A percentile compares a stretch with the other conserved stretches of the same genome.
phyloP scores from a whole-genome alignment of 2,329 filamentous ascomycete genomes.

The Cladorrhinum sp. region DNA sequence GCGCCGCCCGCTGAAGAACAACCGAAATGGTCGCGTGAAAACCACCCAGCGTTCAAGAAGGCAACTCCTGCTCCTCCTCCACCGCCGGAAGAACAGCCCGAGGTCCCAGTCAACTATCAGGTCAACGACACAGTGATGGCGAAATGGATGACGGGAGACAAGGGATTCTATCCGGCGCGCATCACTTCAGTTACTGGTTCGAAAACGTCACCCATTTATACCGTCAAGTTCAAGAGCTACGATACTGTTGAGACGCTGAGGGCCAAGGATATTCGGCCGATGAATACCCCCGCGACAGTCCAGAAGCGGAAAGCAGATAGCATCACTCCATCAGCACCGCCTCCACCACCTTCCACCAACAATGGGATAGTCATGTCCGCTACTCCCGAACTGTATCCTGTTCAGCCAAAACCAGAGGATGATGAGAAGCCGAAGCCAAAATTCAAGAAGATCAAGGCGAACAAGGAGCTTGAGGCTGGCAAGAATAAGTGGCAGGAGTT shows the following conservation, averaged over 20 bases:
- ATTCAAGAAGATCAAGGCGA: conserved; percentile 88
- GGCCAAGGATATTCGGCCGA: conserved; percentile 77
- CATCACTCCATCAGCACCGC: conserved; percentile 32
- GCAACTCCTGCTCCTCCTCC: conserved; percentile 37
- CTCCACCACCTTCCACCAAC: conserved; percentile 44
- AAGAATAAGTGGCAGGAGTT: conserved; percentile 97
- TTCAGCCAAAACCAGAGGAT: conserved; percentile 55
- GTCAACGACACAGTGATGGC: conserved; percentile 90
- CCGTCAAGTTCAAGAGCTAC: conserved; percentile 93
- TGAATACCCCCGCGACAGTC: conserved; percentile 38
- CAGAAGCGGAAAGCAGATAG: conserved; percentile 82
- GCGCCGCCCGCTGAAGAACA: conserved; percentile 53
- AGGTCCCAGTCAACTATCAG: conserved; percentile 61
- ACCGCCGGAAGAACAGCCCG: conserved; percentile 50
- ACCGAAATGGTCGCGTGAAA: conserved; percentile 72
- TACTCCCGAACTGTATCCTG: conserved; percentile 58
- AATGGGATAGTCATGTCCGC: conserved; percentile 53
- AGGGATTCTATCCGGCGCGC: conserved; percentile 83
- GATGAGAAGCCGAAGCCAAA: conserved; percentile 74
- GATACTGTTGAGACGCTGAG: conserved; percentile 77
- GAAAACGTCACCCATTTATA: conserved; percentile 84
- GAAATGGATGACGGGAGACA: conserved; percentile 87
- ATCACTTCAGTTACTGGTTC: conserved; percentile 94
- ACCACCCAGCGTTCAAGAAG: conserved; percentile 73
- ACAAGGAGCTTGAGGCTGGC: conserved; percentile 83